These are phyloP conservation scores for Barnettozyma pratensis DNA, from an alignment of 805 yeast species.

Conservation along the genomic window DNA sequence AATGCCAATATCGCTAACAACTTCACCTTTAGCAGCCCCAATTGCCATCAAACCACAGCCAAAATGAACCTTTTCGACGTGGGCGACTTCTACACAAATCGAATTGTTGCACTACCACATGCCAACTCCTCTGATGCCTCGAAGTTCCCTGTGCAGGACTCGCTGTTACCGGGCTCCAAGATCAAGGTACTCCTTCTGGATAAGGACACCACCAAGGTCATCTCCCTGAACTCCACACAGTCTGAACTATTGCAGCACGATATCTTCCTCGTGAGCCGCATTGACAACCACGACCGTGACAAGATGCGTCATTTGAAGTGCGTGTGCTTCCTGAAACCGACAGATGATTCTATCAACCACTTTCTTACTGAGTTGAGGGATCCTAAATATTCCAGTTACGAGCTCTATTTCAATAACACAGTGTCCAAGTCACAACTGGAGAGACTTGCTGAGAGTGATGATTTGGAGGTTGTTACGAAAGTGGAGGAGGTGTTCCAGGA, in stretches of 20 bases:
- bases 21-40: neutral
- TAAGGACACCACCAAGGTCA: constrained; percentile 68
- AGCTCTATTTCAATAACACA: constrained; percentile 71
- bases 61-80: constrained; percentile 45
- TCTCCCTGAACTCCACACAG: constrained; percentile 89
- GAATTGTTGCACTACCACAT: constrained; percentile 26
- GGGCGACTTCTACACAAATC: constrained; percentile 38
- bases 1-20: too few species aligned
- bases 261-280: constrained; percentile 72
- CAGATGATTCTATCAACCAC: constrained; percentile 52
- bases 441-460: constrained; percentile 85
- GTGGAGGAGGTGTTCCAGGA: constrained; percentile 87
- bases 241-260: constrained; percentile 77
- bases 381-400: constrained; percentile 79
- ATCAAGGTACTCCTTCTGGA: constrained; percentile 80
- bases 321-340: constrained; percentile 73
- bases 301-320: constrained; percentile 78
- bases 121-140: neutral
- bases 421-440: constrained; percentile 77
- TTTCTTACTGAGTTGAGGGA: constrained; percentile 62
- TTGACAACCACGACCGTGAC: constrained; percentile 58
- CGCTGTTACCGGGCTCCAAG: constrained; percentile 26
- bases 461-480: constrained; percentile 67
- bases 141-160: constrained; percentile 1
- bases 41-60: neutral